Evolutionary conservation across 495 filamentous ascomycete species (phyloP), one percentile per base, ranked within the genome.

Genomic region (Neurospora intermedia): DNA sequence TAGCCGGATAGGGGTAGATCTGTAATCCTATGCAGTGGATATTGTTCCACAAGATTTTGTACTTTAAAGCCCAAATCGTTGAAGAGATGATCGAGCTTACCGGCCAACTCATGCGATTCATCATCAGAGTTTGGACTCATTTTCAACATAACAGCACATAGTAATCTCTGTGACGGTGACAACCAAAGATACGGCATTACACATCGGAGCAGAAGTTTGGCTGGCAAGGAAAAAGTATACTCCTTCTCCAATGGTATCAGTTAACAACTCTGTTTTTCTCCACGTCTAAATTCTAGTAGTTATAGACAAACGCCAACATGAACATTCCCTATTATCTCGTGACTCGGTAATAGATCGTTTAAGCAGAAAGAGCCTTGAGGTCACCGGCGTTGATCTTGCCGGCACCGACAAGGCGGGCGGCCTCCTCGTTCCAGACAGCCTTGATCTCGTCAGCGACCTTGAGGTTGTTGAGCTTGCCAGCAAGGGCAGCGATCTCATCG

Each of bases 381-480:
- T 97, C 94, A 40, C 89, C 89, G 27, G 91, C 91, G 88, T 94
- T 95, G 46, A 94, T 82, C 88, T 95, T 97, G 72, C 93, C 92
- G 75, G 89, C 91, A 27, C 80, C 90, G 69, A 92, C 86, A 31
- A 97, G 87, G 46, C 89, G 83, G 87, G 91, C 87, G 69, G 89
- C 89, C 85, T 96, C 92, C 59, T 85, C 89, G 74, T 78, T 81
- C 86, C 86, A 92, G 39, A 90, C 86, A 38, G 77, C 80, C 84
- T 91, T 92, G 81, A 92, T 91, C 76, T 90, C 84, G 74, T 88
- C 90, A 6, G 87, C 88, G 70, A 88, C 82, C 87, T 91, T 94
- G 70, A 93, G 84, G 41, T 87, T 91, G 74, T 88, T 90, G 43
- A 98, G 87, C 83, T 92, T 94, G 77, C 83, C 87, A 62, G 92